A percentile compares a stretch with the other conserved stretches of the same genome.
These are phyloP conservation scores for Limonium bicolor DNA, from an alignment of 148 eudicot genomes.

Conservation along the genomic window DNA sequence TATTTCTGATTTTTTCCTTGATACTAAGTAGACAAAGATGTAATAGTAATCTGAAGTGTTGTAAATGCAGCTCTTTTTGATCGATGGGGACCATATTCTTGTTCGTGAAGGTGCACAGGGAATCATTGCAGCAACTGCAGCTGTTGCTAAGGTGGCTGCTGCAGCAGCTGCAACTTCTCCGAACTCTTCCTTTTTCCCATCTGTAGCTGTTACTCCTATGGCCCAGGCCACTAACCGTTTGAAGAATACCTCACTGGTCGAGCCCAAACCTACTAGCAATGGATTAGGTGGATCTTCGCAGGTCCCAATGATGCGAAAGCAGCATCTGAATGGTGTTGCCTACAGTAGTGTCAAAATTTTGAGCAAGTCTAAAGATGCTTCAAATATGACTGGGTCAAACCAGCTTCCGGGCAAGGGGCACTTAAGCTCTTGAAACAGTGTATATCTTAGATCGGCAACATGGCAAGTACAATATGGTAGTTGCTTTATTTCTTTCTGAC, in stretches of 20 bases:
- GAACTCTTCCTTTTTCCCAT: conserved; percentile 40
- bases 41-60: too few relatives aligned
- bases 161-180: conserved; percentile 65
- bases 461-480: too few relatives aligned
- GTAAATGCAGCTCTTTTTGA: conserved; percentile 70
- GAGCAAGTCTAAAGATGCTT: conserved; percentile 48
- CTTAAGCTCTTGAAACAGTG: too few relatives aligned
- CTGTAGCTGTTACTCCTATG: conserved; percentile 92
- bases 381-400: conserved; percentile 21
- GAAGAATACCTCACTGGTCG: conserved; percentile 35
- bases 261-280: conserved; percentile 21
- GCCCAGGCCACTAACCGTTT: conserved; percentile 49
- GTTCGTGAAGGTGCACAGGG: conserved; percentile 95
- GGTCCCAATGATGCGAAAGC: conserved; percentile 14
- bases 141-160: conserved; percentile 86
- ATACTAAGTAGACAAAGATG: too few relatives aligned
- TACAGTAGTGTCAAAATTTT: conserved; percentile 35
- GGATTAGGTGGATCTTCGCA: conserved; percentile 12
- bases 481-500: too few relatives aligned
- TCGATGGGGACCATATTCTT: conserved; percentile 86
- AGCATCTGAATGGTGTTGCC: conserved; percentile 27
- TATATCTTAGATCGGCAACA: too few relatives aligned
- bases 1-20: too few relatives aligned
- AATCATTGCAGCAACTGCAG: conserved; percentile 84
- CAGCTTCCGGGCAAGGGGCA: too few relatives aligned